phyloP scores from a whole-genome alignment of 108 stramenopile species.

The Nannochloropsis salina region DNA sequence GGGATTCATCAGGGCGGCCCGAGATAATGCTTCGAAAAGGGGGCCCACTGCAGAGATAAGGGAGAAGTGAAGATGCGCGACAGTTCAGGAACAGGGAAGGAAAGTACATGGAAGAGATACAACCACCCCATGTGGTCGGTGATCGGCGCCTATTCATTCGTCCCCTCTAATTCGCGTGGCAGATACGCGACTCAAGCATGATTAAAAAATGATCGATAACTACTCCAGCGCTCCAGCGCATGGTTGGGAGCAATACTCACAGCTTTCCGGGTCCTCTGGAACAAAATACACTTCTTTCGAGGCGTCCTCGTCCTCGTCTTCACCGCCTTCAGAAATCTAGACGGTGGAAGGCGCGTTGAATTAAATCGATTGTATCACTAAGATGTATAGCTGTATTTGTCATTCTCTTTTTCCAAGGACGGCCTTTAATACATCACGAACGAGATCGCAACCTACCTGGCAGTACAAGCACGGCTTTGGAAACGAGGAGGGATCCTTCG shows the following conservation, averaged over 20 bases:
- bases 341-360: neutral
- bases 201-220: no score
- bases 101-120: no score
- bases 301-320: constrained; percentile 1
- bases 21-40: constrained; percentile 15
- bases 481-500: neutral
- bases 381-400: no score
- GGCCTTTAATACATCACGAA: neutral
- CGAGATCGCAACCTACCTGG: neutral
- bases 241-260: neutral
- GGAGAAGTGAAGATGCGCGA: neutral
- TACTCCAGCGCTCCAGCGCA: no score
- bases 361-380: no score
- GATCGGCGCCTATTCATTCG: no score
- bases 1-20: neutral
- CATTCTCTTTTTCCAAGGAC: neutral
- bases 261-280: constrained; percentile 8
- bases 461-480: constrained; percentile 14
- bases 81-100: no score
- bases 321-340: neutral
- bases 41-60: neutral
- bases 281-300: neutral
- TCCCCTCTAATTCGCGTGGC: no score
- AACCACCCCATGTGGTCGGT: no score
- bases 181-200: no score